Percentiles rank a stretch among this genome's conserved stretches.
Conservation (phyloP, 768 basidiomycete species). For the Russula virescens region DNA sequence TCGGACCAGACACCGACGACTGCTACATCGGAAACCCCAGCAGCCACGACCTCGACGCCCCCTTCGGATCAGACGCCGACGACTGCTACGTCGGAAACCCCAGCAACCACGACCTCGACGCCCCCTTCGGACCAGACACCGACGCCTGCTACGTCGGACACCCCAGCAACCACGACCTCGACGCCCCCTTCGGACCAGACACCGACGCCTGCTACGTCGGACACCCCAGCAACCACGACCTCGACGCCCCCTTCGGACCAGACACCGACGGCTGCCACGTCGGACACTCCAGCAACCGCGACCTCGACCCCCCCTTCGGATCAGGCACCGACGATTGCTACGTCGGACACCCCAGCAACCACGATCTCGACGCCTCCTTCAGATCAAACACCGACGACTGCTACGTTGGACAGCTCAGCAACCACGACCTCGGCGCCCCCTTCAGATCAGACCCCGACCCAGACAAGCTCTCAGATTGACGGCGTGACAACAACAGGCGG, state of each 20-base stretch:
- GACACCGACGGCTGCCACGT: not conserved
- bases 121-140: too few relatives aligned
- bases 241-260: too few relatives aligned
- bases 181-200: too few relatives aligned
- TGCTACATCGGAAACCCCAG: not conserved
- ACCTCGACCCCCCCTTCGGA: too few relatives aligned
- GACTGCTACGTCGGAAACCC: not conserved
- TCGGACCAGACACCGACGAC: not conserved
- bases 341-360: not conserved
- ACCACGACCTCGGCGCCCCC: not conserved
- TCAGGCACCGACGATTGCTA: not conserved
- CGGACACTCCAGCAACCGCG: not conserved
- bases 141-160: not conserved
- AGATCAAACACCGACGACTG: not conserved
- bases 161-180: not conserved
- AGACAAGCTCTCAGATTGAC: not conserved
- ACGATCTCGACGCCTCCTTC: too few relatives aligned
- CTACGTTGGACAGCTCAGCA: not conserved
- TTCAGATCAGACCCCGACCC: not conserved
- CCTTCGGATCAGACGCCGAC: too few relatives aligned
- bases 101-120: not conserved
- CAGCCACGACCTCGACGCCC: not conserved
- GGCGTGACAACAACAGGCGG: not conserved
- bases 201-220: not conserved
- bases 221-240: not conserved